phyloP scores from a whole-genome alignment of 306 rosid genomes.

The Leucaena leucocephala region DNA sequence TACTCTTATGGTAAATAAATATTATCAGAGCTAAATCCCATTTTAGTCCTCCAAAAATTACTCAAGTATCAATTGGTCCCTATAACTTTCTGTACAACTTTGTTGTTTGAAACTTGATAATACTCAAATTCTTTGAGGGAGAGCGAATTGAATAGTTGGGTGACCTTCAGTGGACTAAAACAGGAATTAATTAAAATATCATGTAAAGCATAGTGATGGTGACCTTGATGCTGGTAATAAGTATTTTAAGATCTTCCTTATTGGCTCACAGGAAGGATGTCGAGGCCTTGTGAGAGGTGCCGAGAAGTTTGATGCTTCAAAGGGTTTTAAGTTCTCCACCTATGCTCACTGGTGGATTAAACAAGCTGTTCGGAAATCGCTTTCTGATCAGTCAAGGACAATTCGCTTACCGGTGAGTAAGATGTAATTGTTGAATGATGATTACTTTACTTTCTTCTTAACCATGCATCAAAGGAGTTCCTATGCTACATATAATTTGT shows the following conservation, averaged over 20 bases:
- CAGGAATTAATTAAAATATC: neutral
- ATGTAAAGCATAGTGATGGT: constrained; percentile 18
- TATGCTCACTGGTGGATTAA: constrained; percentile 99
- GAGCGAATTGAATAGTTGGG: neutral
- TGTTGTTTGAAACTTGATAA: neutral
- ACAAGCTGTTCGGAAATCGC: constrained; percentile 88
- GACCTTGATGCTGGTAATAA: constrained; percentile 12
- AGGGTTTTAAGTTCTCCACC: constrained; percentile 98
- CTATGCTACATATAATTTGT: neutral
- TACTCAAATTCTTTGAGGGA: neutral
- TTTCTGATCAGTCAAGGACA: constrained; percentile 85
- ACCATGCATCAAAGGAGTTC: constrained; percentile 5
- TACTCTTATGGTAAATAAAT: constrained; percentile 7
- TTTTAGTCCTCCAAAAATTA: neutral
- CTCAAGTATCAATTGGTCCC: neutral
- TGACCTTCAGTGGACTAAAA: neutral
- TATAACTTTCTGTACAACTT: neutral
- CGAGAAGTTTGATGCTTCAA: constrained; percentile 93
- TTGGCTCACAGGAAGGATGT: constrained; percentile 82
- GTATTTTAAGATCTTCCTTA: constrained; percentile 16
- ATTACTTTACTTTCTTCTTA: neutral
- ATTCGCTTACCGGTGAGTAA: constrained; percentile 92
- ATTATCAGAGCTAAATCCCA: neutral
- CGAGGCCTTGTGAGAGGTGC: constrained; percentile 93
- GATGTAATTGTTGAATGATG: constrained; percentile 8